Percentiles rank a stretch among this genome's conserved stretches.
Conservation (phyloP, 768 basidiomycete species). For the Infundibulicybe gibba region DNA sequence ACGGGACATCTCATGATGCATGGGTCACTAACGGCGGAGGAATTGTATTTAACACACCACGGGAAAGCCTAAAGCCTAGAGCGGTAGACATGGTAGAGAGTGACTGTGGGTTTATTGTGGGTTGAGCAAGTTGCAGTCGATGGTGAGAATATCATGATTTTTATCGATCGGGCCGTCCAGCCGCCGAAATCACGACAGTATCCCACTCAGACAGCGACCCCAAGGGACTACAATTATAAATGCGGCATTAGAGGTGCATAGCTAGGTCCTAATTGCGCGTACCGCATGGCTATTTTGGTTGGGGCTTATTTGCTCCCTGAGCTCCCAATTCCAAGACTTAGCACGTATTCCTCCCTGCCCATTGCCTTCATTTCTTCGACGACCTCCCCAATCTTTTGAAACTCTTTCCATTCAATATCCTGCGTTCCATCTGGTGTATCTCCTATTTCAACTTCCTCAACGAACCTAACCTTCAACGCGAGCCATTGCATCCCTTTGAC, state of each 20-base stretch:
- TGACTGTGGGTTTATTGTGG: background rate
- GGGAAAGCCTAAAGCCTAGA: conserved; percentile 33
- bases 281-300: background rate
- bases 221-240: too few species aligned
- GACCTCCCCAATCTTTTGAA: conserved; percentile 68
- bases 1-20: background rate
- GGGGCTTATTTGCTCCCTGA: conserved; percentile 8
- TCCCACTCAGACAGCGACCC: too few species aligned
- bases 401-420: conserved; percentile 48
- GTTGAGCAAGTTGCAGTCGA: too few species aligned
- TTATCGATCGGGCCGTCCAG: too few species aligned
- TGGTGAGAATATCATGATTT: too few species aligned
- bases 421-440: conserved; percentile 12
- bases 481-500: conserved; percentile 81
- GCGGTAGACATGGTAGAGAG: conserved; percentile 7
- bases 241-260: too few species aligned
- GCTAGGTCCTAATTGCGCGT: background rate
- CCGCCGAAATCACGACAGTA: too few species aligned
- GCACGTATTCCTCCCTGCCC: conserved; percentile 51
- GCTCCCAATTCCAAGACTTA: conserved; percentile 66
- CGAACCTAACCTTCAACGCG: conserved; percentile 59
- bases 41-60: conserved; percentile 37
- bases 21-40: conserved; percentile 38
- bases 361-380: conserved; percentile 61
- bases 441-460: conserved; percentile 27